These are phyloP conservation scores for Paramecium biaurelia DNA, from an alignment of 73 alveolate species.

Conservation along the genomic window DNA sequence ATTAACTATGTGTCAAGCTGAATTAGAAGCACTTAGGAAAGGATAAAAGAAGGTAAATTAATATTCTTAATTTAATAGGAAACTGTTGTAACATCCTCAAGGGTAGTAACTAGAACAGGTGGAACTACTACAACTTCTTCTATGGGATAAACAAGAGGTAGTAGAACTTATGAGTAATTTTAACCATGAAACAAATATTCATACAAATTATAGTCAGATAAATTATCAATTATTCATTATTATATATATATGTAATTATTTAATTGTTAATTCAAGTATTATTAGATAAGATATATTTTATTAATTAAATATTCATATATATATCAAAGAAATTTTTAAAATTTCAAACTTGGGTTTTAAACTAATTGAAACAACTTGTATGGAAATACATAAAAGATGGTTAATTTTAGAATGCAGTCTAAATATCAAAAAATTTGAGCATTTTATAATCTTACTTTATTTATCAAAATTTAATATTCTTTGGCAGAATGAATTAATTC, in stretches of 20 bases:
- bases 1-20: slow-evolving; percentile 24
- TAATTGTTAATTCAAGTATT: too few species aligned
- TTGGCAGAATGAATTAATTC: background rate
- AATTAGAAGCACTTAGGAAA: slow-evolving; percentile 18
- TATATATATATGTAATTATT: background rate
- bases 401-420: too few species aligned
- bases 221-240: background rate
- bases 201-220: background rate
- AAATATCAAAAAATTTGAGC: too few species aligned
- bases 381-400: too few species aligned
- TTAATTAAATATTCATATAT: too few species aligned
- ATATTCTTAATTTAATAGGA: background rate
- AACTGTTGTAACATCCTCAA: background rate
- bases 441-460: too few species aligned
- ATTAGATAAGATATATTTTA: too few species aligned
- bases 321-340: too few species aligned
- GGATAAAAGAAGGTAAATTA: background rate
- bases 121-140: slow-evolving; percentile 14
- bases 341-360: too few species aligned
- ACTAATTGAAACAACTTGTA: too few species aligned
- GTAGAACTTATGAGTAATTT: background rate
- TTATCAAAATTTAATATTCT: too few species aligned
- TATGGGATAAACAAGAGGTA: background rate
- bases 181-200: background rate
- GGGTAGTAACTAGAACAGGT: background rate